phyloP scores from a whole-genome alignment of 2,329 filamentous ascomycete genomes.

The Mycocentrospora acerina region DNA sequence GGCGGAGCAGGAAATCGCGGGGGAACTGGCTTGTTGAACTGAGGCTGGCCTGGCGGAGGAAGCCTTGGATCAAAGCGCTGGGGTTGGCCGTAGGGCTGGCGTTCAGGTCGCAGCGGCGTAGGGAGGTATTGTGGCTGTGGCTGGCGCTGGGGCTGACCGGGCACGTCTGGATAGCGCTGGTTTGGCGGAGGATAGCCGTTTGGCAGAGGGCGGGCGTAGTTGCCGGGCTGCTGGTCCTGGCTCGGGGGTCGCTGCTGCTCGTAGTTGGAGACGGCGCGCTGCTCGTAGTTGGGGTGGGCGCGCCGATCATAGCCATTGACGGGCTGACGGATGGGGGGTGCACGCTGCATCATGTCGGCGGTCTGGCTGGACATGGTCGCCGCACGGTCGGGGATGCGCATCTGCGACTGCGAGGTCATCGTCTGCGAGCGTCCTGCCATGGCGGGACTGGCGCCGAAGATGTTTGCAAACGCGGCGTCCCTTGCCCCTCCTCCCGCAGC shows the following conservation, averaged over 20 bases:
- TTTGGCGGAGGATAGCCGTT: slow-evolving; percentile 42
- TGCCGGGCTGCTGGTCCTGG: slow-evolving; percentile 26
- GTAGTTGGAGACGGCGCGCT: slow-evolving; percentile 24
- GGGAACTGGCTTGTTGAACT: slow-evolving; percentile 57
- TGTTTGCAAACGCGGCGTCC: slow-evolving; percentile 94
- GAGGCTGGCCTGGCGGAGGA: slow-evolving; percentile 52
- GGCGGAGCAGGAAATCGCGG: slow-evolving; percentile 57
- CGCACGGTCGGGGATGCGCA: slow-evolving; percentile 67
- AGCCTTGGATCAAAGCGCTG: slow-evolving; percentile 66
- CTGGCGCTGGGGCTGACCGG: slow-evolving; percentile 39
- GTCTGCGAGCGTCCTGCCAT: slow-evolving; percentile 83
- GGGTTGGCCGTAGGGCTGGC: slow-evolving; percentile 70
- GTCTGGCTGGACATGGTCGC: slow-evolving; percentile 62
- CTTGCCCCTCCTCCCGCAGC: slow-evolving; percentile 58
- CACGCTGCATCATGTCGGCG: slow-evolving; percentile 60
- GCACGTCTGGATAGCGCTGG: slow-evolving; percentile 39
- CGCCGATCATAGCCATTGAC: slow-evolving; percentile 44
- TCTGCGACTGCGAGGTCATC: slow-evolving; percentile 78
- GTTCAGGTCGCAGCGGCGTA: slow-evolving; percentile 62
- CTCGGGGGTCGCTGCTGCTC: slow-evolving; percentile 32
- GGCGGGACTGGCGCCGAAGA: slow-evolving; percentile 84
- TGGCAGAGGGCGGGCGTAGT: slow-evolving; percentile 34
- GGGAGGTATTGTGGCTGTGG: slow-evolving; percentile 60
- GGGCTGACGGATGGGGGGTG: slow-evolving; percentile 61
- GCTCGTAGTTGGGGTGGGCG: slow-evolving; percentile 31